Percentiles rank a stretch among this genome's conserved stretches.
Conservation (phyloP, 2,329 filamentous ascomycete species). For the Hypomyces rosellus region DNA sequence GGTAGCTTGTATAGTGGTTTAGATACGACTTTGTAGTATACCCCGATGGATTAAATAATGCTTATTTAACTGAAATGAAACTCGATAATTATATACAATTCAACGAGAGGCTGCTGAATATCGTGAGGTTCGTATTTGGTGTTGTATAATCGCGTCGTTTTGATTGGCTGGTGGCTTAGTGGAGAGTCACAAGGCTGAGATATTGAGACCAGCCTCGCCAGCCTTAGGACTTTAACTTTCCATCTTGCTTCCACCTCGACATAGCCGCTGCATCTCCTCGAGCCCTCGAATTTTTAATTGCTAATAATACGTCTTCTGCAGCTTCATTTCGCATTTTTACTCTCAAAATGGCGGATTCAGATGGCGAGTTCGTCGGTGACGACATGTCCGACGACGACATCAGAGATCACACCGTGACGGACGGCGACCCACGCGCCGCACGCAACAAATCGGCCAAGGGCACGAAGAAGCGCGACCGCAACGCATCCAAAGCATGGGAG, state of each 20-base stretch:
- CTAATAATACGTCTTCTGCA: background rate
- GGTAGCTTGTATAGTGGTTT: slow-evolving; percentile 25
- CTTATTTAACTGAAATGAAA: slow-evolving; percentile 13
- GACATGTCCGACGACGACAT: slow-evolving; percentile 61
- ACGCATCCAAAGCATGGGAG: slow-evolving; percentile 55
- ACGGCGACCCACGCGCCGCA: slow-evolving; percentile 24
- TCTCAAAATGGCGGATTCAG: slow-evolving; percentile 60
- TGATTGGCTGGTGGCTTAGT: too few relatives aligned
- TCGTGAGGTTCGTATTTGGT: too few relatives aligned
- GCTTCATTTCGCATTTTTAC: background rate
- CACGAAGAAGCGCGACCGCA: slow-evolving; percentile 27
- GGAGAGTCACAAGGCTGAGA: background rate
- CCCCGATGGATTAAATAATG: slow-evolving; percentile 30
- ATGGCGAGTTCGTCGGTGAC: slow-evolving; percentile 61
- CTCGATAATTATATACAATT: background rate
- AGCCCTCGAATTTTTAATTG: too few relatives aligned
- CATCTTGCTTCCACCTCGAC: background rate
- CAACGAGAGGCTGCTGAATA: too few relatives aligned
- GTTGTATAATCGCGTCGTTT: too few relatives aligned
- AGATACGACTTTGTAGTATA: slow-evolving; percentile 33
- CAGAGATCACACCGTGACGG: slow-evolving; percentile 40
- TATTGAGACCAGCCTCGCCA: slow-evolving; percentile 9
- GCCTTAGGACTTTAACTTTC: slow-evolving; percentile 1
- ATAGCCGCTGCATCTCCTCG: background rate
- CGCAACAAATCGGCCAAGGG: slow-evolving; percentile 19